Conservation (phyloP, 306 rosid genomes). For the Rosa multiflora region DNA sequence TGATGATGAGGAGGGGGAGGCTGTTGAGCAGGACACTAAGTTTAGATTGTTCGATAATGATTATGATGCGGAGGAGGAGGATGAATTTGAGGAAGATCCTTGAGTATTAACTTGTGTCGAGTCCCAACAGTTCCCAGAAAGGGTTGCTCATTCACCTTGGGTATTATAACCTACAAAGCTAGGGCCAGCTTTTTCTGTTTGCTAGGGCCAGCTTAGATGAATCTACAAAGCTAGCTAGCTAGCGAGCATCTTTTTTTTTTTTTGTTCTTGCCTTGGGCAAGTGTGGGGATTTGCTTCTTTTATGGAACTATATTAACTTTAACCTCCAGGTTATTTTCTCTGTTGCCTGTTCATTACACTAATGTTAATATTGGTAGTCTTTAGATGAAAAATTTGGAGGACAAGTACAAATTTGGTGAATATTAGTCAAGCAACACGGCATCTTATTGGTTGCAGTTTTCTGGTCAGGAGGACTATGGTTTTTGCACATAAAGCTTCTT, state of each 20-base stretch:
- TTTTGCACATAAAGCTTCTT: no score
- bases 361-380: not conserved
- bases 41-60: not conserved
- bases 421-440: no score
- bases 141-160: not conserved
- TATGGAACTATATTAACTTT: no score
- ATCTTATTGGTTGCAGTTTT: no score
- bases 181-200: no score
- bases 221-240: no score
- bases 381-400: not conserved
- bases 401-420: not conserved
- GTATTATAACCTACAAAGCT: not conserved
- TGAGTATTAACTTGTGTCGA: not conserved
- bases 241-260: no score
- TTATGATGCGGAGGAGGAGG: slow-evolving; percentile 42
- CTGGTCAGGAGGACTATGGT: no score
- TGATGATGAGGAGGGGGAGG: slow-evolving; percentile 1
- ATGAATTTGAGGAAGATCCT: slow-evolving; percentile 29
- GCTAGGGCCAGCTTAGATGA: no score
- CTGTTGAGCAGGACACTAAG: slow-evolving; percentile 2
- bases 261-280: no score
- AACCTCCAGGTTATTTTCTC: not conserved
- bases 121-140: not conserved
- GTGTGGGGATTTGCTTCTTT: not conserved
- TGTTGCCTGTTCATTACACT: not conserved